Evolutionary conservation across 2,329 filamentous ascomycete species (phyloP).

Genomic region (Mariannaea elegans): DNA sequence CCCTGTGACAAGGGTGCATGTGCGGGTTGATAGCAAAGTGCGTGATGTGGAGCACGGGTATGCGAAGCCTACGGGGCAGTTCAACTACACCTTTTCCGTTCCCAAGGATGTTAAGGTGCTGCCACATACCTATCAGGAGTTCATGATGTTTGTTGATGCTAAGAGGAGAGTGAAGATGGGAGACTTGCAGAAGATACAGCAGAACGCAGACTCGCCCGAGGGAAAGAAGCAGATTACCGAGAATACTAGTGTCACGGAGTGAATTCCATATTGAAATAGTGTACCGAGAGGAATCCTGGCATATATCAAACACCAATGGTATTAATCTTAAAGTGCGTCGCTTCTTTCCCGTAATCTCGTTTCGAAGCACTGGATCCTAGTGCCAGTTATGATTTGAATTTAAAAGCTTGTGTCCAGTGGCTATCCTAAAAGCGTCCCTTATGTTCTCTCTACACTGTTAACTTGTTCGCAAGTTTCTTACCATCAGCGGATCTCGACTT

Average conservation of each 20-base stretch:
- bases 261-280: no score
- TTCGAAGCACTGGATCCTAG: no score
- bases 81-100: constrained; percentile 44
- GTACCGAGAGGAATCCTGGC: no score
- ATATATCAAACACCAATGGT: no score
- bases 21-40: constrained; percentile 44
- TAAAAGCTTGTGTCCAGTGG: no score
- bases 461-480: no score
- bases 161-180: constrained; percentile 38
- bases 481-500: no score
- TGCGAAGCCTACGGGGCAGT: constrained; percentile 42
- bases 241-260: constrained; percentile 3
- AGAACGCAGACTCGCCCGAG: not conserved
- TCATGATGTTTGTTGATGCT: constrained; percentile 44
- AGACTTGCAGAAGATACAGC: constrained; percentile 19
- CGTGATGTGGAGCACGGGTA: constrained; percentile 43
- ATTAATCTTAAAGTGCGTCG: no score
- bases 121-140: constrained; percentile 43
- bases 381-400: no score
- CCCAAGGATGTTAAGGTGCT: constrained; percentile 40
- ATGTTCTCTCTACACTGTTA: no score
- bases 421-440: no score
- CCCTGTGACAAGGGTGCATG: constrained; percentile 41
- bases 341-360: no score
- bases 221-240: not conserved